Evolutionary conservation across 495 filamentous ascomycete genomes (phyloP).

Genomic region (Bathelium albidoporum): DNA sequence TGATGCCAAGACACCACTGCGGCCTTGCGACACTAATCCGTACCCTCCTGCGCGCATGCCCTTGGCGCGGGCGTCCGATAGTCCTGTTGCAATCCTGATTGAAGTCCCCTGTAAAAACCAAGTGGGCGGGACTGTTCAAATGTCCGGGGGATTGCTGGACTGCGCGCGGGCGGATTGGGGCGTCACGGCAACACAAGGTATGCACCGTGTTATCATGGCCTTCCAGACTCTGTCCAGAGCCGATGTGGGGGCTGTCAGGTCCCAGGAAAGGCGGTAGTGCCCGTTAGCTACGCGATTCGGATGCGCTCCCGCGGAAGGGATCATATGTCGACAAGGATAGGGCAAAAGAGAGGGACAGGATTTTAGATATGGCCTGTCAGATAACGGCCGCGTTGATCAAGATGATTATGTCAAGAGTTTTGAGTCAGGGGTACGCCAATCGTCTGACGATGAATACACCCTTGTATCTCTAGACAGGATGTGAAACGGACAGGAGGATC

Average conservation of each 20-base stretch:
- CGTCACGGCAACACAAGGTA: conserved; percentile 1
- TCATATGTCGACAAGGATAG: background rate
- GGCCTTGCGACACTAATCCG: background rate
- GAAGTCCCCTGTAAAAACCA: background rate
- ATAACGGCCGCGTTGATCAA: background rate
- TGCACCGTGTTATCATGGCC: background rate
- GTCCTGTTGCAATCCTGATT: background rate
- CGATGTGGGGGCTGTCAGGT: background rate
- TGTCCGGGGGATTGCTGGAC: background rate
- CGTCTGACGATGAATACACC: background rate
- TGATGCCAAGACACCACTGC: background rate
- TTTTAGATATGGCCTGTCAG: no score
- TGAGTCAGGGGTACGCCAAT: background rate
- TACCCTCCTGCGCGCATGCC: background rate
- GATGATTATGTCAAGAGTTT: background rate
- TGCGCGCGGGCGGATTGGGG: background rate
- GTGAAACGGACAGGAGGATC: no score
- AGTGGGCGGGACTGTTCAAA: background rate
- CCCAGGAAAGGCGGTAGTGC: no score
- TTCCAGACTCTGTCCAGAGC: conserved; percentile 1
- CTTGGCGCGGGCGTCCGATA: background rate
- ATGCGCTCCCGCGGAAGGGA: background rate
- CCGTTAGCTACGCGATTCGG: background rate
- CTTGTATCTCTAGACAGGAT: background rate
- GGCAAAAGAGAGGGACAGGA: background rate